These are phyloP conservation scores for Lodderomyces parapsilosis DNA, from an alignment of 1,139 yeast genomes.

Conservation along the genomic window DNA sequence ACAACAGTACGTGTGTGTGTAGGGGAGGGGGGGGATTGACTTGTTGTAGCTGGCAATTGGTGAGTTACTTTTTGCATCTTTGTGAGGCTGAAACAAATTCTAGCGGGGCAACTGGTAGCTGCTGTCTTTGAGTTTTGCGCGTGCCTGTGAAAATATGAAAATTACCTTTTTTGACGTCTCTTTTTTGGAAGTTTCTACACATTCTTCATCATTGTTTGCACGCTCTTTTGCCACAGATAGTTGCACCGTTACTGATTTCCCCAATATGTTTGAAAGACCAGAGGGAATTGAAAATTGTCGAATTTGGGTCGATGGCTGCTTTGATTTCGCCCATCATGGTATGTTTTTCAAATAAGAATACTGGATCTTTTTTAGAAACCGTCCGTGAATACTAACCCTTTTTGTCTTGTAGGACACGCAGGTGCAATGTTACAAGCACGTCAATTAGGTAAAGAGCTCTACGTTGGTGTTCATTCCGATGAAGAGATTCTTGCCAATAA, in stretches of 20 bases:
- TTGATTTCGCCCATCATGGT: conserved; percentile 97
- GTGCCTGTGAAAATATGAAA: background rate
- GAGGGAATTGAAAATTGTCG: conserved; percentile 42
- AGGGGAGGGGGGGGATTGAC: too few species aligned
- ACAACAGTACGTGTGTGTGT: too few species aligned
- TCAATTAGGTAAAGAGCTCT: conserved; percentile 68
- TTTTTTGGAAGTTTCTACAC: background rate
- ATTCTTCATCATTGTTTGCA: background rate
- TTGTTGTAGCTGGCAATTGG: too few species aligned
- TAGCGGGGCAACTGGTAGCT: background rate
- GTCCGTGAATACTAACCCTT: conserved; percentile 9
- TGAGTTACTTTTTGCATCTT: too few species aligned
- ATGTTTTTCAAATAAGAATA: conserved; percentile 30
- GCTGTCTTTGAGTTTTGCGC: background rate
- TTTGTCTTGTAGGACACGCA: conserved; percentile 62
- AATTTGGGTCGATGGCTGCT: conserved; percentile 97
- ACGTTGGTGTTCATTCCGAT: conserved; percentile 90
- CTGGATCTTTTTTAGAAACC: too few species aligned
- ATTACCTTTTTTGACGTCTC: too few species aligned
- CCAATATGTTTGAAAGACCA: conserved; percentile 47
- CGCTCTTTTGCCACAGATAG: background rate
- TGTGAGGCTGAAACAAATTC: background rate
- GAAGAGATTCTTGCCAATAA: conserved; percentile 79
- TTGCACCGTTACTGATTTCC: too few species aligned
- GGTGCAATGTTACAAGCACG: conserved; percentile 96